Base-by-base conservation (phyloP, 1,284 basidiomycete genomes). In the Naganishia albida region DNA sequence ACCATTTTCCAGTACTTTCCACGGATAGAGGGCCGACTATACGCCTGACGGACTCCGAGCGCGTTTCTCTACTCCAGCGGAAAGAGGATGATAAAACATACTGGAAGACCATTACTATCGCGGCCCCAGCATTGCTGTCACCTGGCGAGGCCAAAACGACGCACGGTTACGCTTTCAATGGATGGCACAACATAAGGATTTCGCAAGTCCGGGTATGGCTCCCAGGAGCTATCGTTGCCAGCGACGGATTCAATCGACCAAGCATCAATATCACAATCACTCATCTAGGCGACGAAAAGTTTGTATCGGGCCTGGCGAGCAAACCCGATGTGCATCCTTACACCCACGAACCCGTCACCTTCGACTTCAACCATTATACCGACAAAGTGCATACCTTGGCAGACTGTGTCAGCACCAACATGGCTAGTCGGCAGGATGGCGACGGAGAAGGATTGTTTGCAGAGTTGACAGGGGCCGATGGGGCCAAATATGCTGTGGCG, bases 161-260 rank as follows among this genome's bases (percentile, higher is more conserved):
- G n/a, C 42, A 44, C 16, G 42, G 42, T 20, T 44, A 38, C 34
- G 26, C 26, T 3, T 53, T 53, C 30, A 34, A 13, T 12, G 51
- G 51, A 53, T 34, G 30, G 34, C 28, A n/a, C 20, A 53, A 30
- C n/a, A 28, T 53, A 8, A 13, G 51, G 7, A 20, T 53, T 20
- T n/a, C 51, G 2, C 51, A 53, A 34, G 51, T 53, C 16, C 51
- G 51, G 25, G 25, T 53, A 6, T 53, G 51, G 51, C 15, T 53
- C 28, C 51, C 28, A 16, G 51, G 51, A 15, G 51, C 30, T 28
- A 53, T 18, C 28, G 26, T 53, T 8, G 26, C 26, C 4, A 34
- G 7, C 10, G 25, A 30, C n/a, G 34, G 20, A 15, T 26, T 28
- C n/a, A 53, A n/a, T 34, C 16, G 34, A 13, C 28, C 51, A 8